Percentiles rank a stretch among this genome's conserved stretches.
These are phyloP conservation scores for Chimonanthus salicifolius DNA, from an alignment of 164 flowering plant genomes.

Conservation along the genomic window DNA sequence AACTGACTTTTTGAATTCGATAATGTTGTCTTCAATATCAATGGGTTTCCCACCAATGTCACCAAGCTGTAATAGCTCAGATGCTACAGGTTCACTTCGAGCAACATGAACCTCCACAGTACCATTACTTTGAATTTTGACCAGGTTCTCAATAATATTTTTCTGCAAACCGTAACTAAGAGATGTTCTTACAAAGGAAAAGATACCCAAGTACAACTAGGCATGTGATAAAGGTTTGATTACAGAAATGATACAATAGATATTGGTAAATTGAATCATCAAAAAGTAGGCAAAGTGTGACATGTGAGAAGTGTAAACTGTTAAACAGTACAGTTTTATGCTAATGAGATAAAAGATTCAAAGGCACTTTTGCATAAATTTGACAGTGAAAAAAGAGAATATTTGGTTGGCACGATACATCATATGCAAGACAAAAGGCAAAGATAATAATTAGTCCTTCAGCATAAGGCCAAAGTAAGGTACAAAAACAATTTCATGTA, in stretches of 20 bases:
- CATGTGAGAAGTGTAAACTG: neutral
- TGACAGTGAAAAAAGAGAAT: neutral
- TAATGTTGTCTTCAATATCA: slow-evolving; percentile 22
- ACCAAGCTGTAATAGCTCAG: slow-evolving; percentile 67
- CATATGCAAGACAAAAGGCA: neutral
- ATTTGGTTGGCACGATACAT: neutral
- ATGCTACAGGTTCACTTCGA: slow-evolving; percentile 55
- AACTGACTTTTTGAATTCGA: slow-evolving; percentile 39
- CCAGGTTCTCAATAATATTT: slow-evolving; percentile 58
- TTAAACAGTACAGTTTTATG: neutral
- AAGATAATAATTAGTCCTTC: neutral
- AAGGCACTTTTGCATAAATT: too few species aligned
- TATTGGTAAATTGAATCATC: too few species aligned
- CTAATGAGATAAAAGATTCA: neutral
- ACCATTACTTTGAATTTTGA: slow-evolving; percentile 81
- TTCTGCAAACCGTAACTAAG: slow-evolving; percentile 34
- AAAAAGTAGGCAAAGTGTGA: neutral
- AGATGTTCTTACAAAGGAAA: neutral
- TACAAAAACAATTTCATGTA: too few species aligned
- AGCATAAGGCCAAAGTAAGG: too few species aligned
- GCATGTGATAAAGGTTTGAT: neutral
- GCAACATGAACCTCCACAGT: slow-evolving; percentile 78
- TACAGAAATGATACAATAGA: neutral
- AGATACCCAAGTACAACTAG: neutral
- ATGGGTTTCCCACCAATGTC: slow-evolving; percentile 30